Percentiles rank a stretch among this genome's conserved stretches.
These are phyloP conservation scores for Fusarium zealandicum DNA, from an alignment of 2,329 filamentous ascomycete genomes.

Conservation along the genomic window DNA sequence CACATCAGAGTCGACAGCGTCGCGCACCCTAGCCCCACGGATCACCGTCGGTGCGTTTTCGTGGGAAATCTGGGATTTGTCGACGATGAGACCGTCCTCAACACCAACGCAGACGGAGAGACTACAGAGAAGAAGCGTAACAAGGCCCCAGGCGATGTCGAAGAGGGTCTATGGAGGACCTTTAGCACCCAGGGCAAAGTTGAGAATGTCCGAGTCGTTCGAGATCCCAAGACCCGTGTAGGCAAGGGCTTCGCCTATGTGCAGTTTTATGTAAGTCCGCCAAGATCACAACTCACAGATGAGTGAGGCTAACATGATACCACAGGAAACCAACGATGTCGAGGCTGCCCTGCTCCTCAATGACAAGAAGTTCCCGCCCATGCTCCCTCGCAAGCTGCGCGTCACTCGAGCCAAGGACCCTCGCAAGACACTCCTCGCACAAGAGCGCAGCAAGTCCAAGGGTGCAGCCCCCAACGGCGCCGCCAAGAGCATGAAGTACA, in stretches of 20 bases:
- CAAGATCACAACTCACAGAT: background rate
- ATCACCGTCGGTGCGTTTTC: constrained; percentile 91
- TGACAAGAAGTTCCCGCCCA: constrained; percentile 90
- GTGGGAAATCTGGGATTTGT: constrained; percentile 97
- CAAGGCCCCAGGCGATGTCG: constrained; percentile 81
- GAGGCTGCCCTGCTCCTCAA: constrained; percentile 89
- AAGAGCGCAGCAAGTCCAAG: constrained; percentile 45
- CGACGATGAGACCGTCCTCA: constrained; percentile 81
- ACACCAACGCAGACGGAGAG: constrained; percentile 69
- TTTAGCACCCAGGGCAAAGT: constrained; percentile 80
- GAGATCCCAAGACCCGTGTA: constrained; percentile 88
- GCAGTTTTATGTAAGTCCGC: constrained; percentile 75
- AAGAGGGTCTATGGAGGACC: constrained; percentile 89
- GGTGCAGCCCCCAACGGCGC: constrained; percentile 48
- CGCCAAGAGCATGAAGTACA: constrained; percentile 62
- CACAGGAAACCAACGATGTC: constrained; percentile 79
- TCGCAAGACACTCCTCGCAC: constrained; percentile 62
- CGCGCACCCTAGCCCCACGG: constrained; percentile 81
- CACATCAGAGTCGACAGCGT: constrained; percentile 92
- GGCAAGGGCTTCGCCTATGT: constrained; percentile 98
- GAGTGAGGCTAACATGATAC: constrained; percentile 10
- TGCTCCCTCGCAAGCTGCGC: constrained; percentile 87
- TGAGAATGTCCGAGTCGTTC: constrained; percentile 90
- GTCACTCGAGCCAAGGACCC: constrained; percentile 85
- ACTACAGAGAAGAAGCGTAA: constrained; percentile 76